Conservation (phyloP, 257 asterid genomes). For the Fraxinus americana region DNA sequence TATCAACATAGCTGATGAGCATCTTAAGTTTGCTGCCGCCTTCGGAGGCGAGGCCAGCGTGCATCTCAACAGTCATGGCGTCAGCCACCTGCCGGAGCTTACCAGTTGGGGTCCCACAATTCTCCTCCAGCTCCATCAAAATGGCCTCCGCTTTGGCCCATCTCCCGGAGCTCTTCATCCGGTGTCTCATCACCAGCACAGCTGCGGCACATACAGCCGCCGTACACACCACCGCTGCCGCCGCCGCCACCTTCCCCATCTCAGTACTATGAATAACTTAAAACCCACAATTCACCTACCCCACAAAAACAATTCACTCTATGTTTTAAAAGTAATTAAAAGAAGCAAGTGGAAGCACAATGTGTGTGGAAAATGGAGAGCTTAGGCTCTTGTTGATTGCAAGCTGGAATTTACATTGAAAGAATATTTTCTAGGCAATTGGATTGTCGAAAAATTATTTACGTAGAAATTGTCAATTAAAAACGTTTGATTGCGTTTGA, state of each 20-base stretch:
- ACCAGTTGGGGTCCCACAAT: conserved; percentile 61
- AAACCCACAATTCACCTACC: conserved; percentile 17
- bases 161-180: conserved; percentile 56
- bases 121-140: conserved; percentile 70
- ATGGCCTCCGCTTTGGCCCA: conserved; percentile 69
- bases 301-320: conserved; percentile 7
- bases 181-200: conserved; percentile 52
- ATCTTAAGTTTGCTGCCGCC: conserved; percentile 91
- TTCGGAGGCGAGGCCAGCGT: conserved; percentile 90
- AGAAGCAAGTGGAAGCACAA: too few species aligned
- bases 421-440: too few species aligned
- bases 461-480: too few species aligned
- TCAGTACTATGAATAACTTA: not conserved
- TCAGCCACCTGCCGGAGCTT: conserved; percentile 85
- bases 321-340: not conserved
- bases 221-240: conserved; percentile 61
- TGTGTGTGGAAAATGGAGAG: too few species aligned
- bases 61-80: conserved; percentile 89
- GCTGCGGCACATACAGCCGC: conserved; percentile 72
- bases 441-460: too few species aligned
- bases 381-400: too few species aligned
- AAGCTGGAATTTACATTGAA: too few species aligned
- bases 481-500: too few species aligned
- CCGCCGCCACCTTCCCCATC: conserved; percentile 76
- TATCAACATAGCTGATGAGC: conserved; percentile 83